Conservation (phyloP, 1,284 basidiomycete species). For the Cystobasidiaceae sp. region DNA sequence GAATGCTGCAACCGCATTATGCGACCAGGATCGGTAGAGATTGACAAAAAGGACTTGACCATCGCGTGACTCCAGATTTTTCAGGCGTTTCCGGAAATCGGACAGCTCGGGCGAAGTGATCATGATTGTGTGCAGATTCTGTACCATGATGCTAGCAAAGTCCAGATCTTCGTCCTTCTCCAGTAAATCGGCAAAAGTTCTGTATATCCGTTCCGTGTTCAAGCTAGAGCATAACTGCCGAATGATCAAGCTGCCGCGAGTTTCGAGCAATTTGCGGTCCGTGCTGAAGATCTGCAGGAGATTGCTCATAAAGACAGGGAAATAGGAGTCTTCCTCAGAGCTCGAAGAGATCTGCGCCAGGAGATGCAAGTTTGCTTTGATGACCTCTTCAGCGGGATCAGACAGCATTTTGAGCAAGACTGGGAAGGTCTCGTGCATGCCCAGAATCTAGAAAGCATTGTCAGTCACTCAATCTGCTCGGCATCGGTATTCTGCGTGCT, state of each 20-base stretch:
- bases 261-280: slow-evolving; percentile 82
- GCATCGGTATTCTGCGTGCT: slow-evolving; percentile 2
- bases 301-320: slow-evolving; percentile 91
- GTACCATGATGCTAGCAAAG: slow-evolving; percentile 93
- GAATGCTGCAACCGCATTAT: slow-evolving; percentile 94
- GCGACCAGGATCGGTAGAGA: slow-evolving; percentile 95
- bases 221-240: slow-evolving; percentile 89
- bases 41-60: slow-evolving; percentile 88
- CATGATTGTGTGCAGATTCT: slow-evolving; percentile 93
- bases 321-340: slow-evolving; percentile 82
- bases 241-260: slow-evolving; percentile 90
- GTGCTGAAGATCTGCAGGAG: slow-evolving; percentile 92
- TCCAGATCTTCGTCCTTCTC: slow-evolving; percentile 99
- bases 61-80: slow-evolving; percentile 92
- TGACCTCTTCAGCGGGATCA: slow-evolving; percentile 94
- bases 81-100: slow-evolving; percentile 86
- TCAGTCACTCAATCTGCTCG: neutral
- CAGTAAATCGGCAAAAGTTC: slow-evolving; percentile 91
- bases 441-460: slow-evolving; percentile 62
- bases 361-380: slow-evolving; percentile 91
- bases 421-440: slow-evolving; percentile 95
- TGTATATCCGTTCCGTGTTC: slow-evolving; percentile 92
- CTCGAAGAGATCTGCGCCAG: slow-evolving; percentile 88
- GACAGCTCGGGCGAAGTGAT: slow-evolving; percentile 92
- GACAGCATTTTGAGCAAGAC: slow-evolving; percentile 92